phyloP scores from a whole-genome alignment of 352 stramenopile species.

The Pythium vanterpoolii region DNA sequence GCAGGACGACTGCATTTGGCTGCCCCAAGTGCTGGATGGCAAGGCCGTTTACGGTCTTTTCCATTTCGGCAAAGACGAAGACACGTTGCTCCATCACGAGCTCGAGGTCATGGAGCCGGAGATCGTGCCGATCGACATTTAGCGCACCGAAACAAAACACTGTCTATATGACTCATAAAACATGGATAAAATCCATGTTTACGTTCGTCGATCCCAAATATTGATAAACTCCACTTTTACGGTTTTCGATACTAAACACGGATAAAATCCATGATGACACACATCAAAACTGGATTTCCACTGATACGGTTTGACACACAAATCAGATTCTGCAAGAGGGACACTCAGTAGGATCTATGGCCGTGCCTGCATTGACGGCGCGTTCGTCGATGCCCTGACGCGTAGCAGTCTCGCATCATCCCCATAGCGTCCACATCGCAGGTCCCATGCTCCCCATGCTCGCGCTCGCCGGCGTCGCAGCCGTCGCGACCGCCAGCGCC shows the following conservation, averaged over 20 bases:
- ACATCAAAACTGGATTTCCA: not conserved
- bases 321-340: no score
- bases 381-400: not conserved
- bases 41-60: constrained; percentile 47
- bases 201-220: no score
- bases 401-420: not conserved
- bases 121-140: not conserved
- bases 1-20: constrained; percentile 65
- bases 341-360: no score
- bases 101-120: constrained; percentile 22
- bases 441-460: constrained; percentile 24
- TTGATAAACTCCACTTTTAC: not conserved
- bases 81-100: constrained; percentile 22
- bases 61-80: constrained; percentile 47
- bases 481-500: not conserved
- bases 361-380: no score
- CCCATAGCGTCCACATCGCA: not conserved
- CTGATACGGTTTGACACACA: not conserved
- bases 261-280: not conserved
- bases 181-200: no score
- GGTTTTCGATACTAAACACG: not conserved
- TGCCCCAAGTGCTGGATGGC: constrained; percentile 50
- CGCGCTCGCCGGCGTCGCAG: constrained; percentile 24
- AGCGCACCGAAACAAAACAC: no score
- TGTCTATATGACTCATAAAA: no score